These are phyloP conservation scores for Ceriops zippeliana DNA, from an alignment of 345 rosid species.

Conservation along the genomic window DNA sequence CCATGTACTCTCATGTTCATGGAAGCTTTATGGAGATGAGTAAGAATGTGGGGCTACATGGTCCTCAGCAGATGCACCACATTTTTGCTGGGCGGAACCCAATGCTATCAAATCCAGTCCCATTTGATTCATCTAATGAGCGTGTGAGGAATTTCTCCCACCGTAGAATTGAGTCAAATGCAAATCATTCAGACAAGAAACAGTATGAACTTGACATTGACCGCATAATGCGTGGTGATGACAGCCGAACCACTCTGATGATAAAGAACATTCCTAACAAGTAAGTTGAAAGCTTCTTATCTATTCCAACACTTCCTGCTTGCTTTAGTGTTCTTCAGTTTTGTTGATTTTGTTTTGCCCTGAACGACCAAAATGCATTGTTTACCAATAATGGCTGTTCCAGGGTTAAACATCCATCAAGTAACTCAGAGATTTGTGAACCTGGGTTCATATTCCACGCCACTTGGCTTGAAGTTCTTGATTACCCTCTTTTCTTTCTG, in stretches of 20 bases:
- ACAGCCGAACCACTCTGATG: conserved; percentile 85
- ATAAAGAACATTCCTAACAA: conserved; percentile 97
- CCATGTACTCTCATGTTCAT: conserved; percentile 51
- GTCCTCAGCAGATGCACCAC: conserved; percentile 70
- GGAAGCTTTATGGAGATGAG: conserved; percentile 63
- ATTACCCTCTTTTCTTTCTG: too few relatives aligned
- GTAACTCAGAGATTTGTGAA: too few relatives aligned
- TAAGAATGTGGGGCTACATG: conserved; percentile 49
- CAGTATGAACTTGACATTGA: conserved; percentile 89
- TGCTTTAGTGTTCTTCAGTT: not conserved
- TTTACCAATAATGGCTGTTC: too few relatives aligned
- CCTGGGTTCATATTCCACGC: too few relatives aligned
- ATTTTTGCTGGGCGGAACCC: conserved; percentile 73
- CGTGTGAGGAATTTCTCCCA: conserved; percentile 50
- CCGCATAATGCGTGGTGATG: conserved; percentile 74
- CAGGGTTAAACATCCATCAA: too few relatives aligned
- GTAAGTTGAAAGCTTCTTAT: conserved; percentile 33
- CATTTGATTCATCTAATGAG: conserved; percentile 74
- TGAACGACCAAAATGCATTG: too few relatives aligned
- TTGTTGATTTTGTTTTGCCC: not conserved
- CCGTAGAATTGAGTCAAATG: conserved; percentile 69
- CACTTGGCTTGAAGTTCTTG: too few relatives aligned
- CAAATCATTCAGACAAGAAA: conserved; percentile 64
- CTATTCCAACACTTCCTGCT: not conserved
- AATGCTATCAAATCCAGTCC: conserved; percentile 40